Evolutionary conservation across 345 rosid genomes (phyloP).

Genomic region (Durio zibethinus): DNA sequence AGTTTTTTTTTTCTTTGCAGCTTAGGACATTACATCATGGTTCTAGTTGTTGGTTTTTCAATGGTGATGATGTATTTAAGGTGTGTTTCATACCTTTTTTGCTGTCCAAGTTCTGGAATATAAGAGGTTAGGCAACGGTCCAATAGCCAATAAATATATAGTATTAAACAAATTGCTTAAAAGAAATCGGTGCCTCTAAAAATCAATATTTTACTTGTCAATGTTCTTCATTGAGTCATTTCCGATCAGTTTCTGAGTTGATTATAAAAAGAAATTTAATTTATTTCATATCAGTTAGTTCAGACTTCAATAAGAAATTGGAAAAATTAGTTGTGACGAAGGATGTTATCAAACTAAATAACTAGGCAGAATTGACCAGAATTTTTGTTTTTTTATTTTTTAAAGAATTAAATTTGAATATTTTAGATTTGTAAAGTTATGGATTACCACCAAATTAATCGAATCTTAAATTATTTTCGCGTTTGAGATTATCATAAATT

Average conservation of each 20-base stretch:
- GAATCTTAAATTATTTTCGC: too few species aligned
- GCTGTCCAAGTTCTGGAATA: neutral
- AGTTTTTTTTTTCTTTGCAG: too few species aligned
- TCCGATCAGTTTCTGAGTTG: neutral
- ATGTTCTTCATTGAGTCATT: neutral
- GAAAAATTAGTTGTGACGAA: neutral
- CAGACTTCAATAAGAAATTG: neutral
- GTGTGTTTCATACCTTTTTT: neutral
- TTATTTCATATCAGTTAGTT: neutral
- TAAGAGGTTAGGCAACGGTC: neutral
- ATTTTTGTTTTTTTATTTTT: neutral
- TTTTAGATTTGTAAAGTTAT: neutral
- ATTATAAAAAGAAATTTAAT: neutral
- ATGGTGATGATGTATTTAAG: neutral
- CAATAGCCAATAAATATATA: neutral
- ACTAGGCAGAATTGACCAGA: neutral
- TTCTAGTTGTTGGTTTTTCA: neutral
- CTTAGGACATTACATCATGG: neutral
- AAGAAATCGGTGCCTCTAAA: neutral
- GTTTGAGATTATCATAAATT: too few species aligned
- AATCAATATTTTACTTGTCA: neutral
- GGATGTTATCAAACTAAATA: neutral
- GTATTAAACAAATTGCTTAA: too few species aligned
- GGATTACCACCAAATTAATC: neutral
- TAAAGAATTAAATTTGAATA: neutral